Evolutionary conservation across 2,329 filamentous ascomycete genomes (phyloP).

Genomic region (Parastagonospora nodorum): DNA sequence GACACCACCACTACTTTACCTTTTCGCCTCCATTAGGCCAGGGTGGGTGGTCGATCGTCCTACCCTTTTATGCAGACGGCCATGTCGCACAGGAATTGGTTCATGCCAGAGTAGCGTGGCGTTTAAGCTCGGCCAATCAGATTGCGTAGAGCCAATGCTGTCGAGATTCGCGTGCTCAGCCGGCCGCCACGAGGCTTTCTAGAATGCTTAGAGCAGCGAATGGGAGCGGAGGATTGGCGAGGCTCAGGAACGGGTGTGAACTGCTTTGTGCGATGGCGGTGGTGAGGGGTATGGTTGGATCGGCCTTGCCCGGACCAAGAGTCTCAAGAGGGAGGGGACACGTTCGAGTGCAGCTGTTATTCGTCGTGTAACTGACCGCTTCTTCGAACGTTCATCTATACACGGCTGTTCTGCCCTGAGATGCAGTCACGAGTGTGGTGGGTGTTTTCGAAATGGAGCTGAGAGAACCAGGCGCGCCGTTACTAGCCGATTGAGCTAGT

Average conservation of each 20-base stretch:
- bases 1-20: constrained; percentile 7
- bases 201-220: constrained; percentile 3
- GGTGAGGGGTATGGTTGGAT: constrained; percentile 12
- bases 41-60: constrained; percentile 4
- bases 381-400: neutral
- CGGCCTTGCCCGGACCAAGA: constrained; percentile 13
- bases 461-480: no score
- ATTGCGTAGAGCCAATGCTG: neutral
- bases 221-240: neutral
- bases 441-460: neutral
- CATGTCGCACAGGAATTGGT: constrained; percentile 26
- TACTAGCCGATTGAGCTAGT: no score
- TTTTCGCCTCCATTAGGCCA: neutral
- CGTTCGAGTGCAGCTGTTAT: neutral
- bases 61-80: constrained; percentile 8
- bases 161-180: constrained; percentile 6
- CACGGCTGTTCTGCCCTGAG: neutral
- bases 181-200: constrained; percentile 17
- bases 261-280: neutral
- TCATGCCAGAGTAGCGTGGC: constrained; percentile 18
- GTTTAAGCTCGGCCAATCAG: constrained; percentile 15
- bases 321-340: neutral
- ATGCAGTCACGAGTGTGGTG: neutral
- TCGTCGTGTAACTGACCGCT: constrained; percentile 1
- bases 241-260: constrained; percentile 5